phyloP scores from a whole-genome alignment of 2,329 filamentous ascomycete species.

The Daldinia sp. region DNA sequence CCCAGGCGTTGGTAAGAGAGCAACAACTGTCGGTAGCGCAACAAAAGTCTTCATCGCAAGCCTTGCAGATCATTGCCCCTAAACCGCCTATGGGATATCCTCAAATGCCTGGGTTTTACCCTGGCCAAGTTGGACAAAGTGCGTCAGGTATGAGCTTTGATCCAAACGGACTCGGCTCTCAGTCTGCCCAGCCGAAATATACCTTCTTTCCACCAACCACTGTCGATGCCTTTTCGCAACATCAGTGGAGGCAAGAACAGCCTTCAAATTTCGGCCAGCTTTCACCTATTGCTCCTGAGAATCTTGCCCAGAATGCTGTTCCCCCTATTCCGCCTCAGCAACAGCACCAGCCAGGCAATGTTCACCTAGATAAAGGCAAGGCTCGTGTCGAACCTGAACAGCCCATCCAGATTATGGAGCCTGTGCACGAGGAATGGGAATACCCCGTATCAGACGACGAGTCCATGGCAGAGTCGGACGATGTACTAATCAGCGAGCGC shows the following conservation, averaged over 20 bases:
- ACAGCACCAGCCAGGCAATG: conserved; percentile 30
- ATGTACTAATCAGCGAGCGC: conserved; percentile 31
- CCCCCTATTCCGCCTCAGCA: conserved; percentile 33
- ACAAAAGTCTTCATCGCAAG: conserved; percentile 55
- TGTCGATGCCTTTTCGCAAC: conserved; percentile 46
- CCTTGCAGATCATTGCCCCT: conserved; percentile 63
- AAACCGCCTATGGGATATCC: conserved; percentile 58
- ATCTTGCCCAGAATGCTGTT: conserved; percentile 27
- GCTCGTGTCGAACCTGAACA: conserved; percentile 37
- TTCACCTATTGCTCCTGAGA: conserved; percentile 37
- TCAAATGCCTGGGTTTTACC: conserved; percentile 48
- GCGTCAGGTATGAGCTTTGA: conserved; percentile 46
- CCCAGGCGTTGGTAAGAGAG: conserved; percentile 59
- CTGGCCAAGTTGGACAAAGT: conserved; percentile 51
- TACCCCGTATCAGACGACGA: conserved; percentile 69
- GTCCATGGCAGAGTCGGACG: conserved; percentile 60
- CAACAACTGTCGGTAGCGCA: conserved; percentile 59
- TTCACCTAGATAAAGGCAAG: conserved; percentile 41
- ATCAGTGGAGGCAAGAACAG: conserved; percentile 46
- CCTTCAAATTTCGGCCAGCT: conserved; percentile 46
- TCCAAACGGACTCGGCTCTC: conserved; percentile 43
- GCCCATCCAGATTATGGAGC: conserved; percentile 13
- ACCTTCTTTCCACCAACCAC: conserved; percentile 51
- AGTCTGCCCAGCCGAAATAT: conserved; percentile 45
- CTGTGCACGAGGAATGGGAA: conserved; percentile 51